These are phyloP conservation scores for Udeniomyces megalosporus DNA, from an alignment of 768 basidiomycete species.

Conservation along the genomic window DNA sequence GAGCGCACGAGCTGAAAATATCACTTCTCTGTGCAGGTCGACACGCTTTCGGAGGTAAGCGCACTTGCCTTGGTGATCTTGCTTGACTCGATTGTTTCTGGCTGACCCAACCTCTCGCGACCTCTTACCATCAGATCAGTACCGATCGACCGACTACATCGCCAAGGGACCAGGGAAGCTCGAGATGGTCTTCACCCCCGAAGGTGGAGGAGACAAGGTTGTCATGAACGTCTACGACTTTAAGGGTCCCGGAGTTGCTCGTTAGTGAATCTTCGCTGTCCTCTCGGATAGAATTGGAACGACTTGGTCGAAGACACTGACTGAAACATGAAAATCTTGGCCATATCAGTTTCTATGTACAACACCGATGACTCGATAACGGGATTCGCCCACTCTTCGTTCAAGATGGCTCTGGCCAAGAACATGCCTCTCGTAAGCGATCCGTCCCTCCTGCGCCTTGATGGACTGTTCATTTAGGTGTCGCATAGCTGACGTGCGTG, in stretches of 20 bases:
- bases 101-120: no score
- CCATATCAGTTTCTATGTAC: slow-evolving; percentile 62
- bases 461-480: slow-evolving; percentile 24
- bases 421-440: slow-evolving; percentile 30
- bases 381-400: slow-evolving; percentile 92
- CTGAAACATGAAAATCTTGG: not conserved
- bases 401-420: slow-evolving; percentile 75
- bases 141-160: slow-evolving; percentile 83
- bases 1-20: no score
- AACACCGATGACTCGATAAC: slow-evolving; percentile 91
- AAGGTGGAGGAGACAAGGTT: slow-evolving; percentile 43
- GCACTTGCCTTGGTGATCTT: not conserved
- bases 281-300: not conserved
- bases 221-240: slow-evolving; percentile 78
- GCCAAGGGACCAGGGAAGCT: slow-evolving; percentile 85
- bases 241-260: slow-evolving; percentile 76
- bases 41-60: slow-evolving; percentile 62
- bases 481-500: no score
- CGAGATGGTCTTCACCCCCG: slow-evolving; percentile 75
- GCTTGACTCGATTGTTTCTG: not conserved
- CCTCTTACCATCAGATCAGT: slow-evolving; percentile 34
- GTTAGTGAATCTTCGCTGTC: not conserved
- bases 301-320: not conserved
- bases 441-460: not conserved
- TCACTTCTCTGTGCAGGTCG: no score